Base-by-base conservation (phyloP, 1,284 basidiomycete species). In the Mycosarcoma maydis region DNA sequence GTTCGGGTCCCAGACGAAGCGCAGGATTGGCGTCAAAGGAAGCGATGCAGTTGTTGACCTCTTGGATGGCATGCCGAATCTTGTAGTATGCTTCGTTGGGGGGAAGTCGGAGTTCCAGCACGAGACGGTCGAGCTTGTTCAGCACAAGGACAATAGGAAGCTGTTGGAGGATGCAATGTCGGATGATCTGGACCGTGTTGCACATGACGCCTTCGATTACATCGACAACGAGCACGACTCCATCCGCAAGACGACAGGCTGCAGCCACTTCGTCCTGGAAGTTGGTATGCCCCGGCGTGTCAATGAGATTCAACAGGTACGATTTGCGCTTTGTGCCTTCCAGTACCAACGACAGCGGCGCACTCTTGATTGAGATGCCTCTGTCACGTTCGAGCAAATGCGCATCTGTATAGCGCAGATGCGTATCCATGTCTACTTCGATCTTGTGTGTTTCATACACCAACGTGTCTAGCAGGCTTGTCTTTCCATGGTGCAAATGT, bases 221-320 rank as follows among this genome's bases (percentile, higher is more conserved):
- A 51, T 81, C 80, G 14, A 81, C 78, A 1, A 98, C 94, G 14
- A 99, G 84, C 3, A 98, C 83, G 32, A 97, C 89, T 50, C 96
- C 96, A 80, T 99, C 96, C n/a, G 88, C 90, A 22, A 98, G 84
- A 32, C 95, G 87, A 55, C 94, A 88, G 3, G 91, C 87, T 17
- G 90, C 89, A 6, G 94, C 94, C 13, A 95, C 93, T 83, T 99
- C 96, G 80, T 98, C 96, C 49, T 73, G 61, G 82, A 99, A 98
- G 84, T 98, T 98, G 64, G 94, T 91, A 80, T 99, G 96, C 23
- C 96, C 96, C 1, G 96, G 96, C 0, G 96, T 98, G 83, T 99
- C 96, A 78, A 98, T 89, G 36, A 98, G 83, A 83, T 99, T 95
- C 64, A 98, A 82, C 7, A 98, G 86, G 83, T 94, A 90, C 3